Percentiles rank a stretch among this genome's conserved stretches.
These are phyloP conservation scores for Alternaria sp. DNA, from an alignment of 2,329 filamentous ascomycete genomes.

Conservation along the genomic window DNA sequence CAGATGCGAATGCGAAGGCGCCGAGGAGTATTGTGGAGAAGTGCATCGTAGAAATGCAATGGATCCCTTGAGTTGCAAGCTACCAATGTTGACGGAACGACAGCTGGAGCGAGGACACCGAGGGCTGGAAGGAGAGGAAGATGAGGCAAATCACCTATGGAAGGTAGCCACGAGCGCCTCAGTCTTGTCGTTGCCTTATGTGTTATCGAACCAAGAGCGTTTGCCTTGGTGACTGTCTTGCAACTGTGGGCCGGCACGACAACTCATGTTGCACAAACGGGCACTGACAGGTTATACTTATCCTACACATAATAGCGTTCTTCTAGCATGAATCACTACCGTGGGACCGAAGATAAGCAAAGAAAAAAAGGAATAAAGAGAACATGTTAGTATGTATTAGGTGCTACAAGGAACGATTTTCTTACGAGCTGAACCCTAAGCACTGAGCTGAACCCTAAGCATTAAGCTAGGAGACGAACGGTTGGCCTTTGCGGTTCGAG, in stretches of 20 bases:
- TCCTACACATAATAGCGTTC: neutral
- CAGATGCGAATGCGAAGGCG: neutral
- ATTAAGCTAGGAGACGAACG: neutral
- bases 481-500: neutral
- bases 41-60: neutral
- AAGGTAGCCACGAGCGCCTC: neutral
- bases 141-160: neutral
- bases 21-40: neutral
- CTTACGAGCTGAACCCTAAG: neutral
- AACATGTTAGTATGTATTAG: neutral
- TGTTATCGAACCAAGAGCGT: neutral
- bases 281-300: neutral
- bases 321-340: neutral
- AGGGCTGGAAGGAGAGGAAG: neutral
- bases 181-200: neutral
- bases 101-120: neutral
- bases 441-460: neutral
- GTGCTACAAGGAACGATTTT: neutral
- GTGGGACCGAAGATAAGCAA: neutral
- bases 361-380: neutral
- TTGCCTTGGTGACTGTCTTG: neutral
- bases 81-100: neutral
- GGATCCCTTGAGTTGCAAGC: neutral
- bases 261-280: neutral
- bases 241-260: neutral